Conservation (phyloP, 805 yeast species). For the Yarrowia yakushimensis region DNA sequence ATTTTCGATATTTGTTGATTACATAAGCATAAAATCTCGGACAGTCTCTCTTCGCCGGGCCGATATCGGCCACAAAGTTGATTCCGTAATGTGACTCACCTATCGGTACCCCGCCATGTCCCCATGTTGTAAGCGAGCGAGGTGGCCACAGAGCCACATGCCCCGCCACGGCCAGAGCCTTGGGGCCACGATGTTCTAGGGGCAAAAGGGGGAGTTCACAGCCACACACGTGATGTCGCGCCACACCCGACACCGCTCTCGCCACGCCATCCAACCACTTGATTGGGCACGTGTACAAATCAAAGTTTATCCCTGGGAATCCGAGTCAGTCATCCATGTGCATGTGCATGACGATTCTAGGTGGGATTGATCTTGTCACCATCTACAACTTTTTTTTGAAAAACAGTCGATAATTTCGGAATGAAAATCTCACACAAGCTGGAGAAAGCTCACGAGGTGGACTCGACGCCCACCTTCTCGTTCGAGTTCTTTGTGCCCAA, state of each 20-base stretch:
- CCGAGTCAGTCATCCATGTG: slow-evolving; percentile 1
- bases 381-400: background rate
- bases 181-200: no score
- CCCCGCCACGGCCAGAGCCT: no score
- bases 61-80: no score
- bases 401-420: background rate
- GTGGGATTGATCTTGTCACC: background rate
- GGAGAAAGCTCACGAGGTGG: slow-evolving; percentile 39
- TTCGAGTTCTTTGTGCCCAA: slow-evolving; percentile 97
- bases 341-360: background rate
- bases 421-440: slow-evolving; percentile 51
- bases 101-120: no score
- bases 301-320: background rate
- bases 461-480: slow-evolving; percentile 83
- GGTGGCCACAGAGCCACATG: no score
- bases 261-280: no score
- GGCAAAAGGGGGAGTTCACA: no score
- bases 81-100: no score
- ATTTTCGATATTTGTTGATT: no score
- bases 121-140: no score
- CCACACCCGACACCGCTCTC: background rate
- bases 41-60: no score
- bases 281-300: slow-evolving; percentile 11
- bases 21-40: no score
- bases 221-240: background rate